Base-by-base conservation (phyloP, 331 rosid species). In the Acacia pycnantha region DNA sequence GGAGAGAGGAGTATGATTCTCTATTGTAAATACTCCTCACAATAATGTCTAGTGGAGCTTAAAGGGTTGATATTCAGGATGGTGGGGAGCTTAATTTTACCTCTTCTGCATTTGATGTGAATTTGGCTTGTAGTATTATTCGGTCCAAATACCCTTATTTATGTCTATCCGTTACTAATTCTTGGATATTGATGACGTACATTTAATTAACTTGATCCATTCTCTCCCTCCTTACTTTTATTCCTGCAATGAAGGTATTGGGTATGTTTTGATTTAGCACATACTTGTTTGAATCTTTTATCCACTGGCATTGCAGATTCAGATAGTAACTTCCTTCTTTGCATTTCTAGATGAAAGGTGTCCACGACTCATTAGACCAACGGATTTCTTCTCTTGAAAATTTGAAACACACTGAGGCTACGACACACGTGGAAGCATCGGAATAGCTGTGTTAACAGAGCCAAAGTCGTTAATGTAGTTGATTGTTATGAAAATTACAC, bases 351-450 rank as follows among this genome's bases (percentile, higher is more conserved):
- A 78, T 91, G 88, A 92, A 87, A 69, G 94, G 86, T 53, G 81
- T 95, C 58, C 91, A 91, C 29, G 87, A 85, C 33, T 89, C 97
- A 51, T 82, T 95, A 77, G 96, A 92, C 26, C 79, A 87, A 70
- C 85, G 98, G 68, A 88, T 95, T 88, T 90, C 91, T 47, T 85
- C 97, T 48, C 83, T 93, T 70, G 99, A 95, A 80, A 90, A 84
- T 46, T 87, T 92, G 87, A 89, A 90, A 82, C 93, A 83, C 74
- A 69, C 84, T 44, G 93, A 87, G 83, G 79, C 85, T 83, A 76
- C 91, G 46, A 85, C 84, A 83, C 93, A 89, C 37, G 87, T 53
- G 80, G 93, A 85, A 81, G 81, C 94, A 79, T 80, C 86, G 47
- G 92, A 92, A 53, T 89, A 90, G 89, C 77, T 26, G 78, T 76